phyloP scores from a whole-genome alignment of 1,139 yeast species.

The Pichia sp. region DNA sequence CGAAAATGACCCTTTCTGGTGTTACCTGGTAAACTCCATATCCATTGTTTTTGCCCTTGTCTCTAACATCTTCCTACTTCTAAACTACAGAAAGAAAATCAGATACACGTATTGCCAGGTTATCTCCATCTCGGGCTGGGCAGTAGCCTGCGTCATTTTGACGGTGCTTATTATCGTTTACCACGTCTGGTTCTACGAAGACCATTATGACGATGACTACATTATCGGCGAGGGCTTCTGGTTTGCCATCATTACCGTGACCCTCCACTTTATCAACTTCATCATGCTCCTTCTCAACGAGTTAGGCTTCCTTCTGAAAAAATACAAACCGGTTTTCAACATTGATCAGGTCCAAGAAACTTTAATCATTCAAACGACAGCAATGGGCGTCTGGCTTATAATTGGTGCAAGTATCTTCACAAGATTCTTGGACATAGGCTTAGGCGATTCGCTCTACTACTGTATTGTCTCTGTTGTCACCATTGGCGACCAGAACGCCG shows the following conservation, averaged over 20 bases:
- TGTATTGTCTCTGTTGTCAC: conserved; percentile 71
- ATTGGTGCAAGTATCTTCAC: conserved; percentile 63
- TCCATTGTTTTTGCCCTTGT: conserved; percentile 60
- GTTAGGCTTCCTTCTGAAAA: conserved; percentile 52
- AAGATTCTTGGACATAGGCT: conserved; percentile 40
- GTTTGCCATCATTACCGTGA: conserved; percentile 66
- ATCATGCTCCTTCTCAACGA: conserved; percentile 52
- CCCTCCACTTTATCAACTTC: conserved; percentile 56
- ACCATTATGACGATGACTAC: conserved; percentile 23
- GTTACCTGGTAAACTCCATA: conserved; percentile 54
- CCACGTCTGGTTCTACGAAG: conserved; percentile 23
- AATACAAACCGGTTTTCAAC: conserved; percentile 68
- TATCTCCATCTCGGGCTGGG: conserved; percentile 61
- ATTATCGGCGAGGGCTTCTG: conserved; percentile 64
- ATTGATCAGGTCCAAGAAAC: conserved; percentile 63
- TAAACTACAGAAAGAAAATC: conserved; percentile 61
- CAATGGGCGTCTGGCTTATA: conserved; percentile 64
- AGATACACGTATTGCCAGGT: conserved; percentile 56
- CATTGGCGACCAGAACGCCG: conserved; percentile 73
- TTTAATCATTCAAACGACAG: conserved; percentile 63
- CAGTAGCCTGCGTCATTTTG: conserved; percentile 50
- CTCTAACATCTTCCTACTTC: conserved; percentile 61
- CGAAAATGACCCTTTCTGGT: conserved; percentile 39
- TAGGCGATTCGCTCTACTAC: conserved; percentile 64
- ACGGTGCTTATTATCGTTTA: conserved; percentile 43